phyloP scores from a whole-genome alignment of 208 protist genomes.

The Trypanosoma boissoni region DNA sequence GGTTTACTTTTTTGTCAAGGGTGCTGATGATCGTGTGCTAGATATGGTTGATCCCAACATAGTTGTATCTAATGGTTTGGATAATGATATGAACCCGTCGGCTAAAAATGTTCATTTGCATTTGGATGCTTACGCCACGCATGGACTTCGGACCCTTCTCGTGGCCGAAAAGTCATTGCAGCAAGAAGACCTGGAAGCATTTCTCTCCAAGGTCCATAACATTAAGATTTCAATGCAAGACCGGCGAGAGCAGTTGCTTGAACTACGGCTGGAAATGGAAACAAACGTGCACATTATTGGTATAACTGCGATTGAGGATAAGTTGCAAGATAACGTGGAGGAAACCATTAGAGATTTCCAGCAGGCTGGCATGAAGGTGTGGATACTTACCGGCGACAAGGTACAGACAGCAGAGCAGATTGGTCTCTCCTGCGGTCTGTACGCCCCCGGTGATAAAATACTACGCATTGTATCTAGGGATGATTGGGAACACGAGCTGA shows the following conservation, averaged over 20 bases:
- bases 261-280: slow-evolving; percentile 78
- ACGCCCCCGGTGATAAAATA: slow-evolving; percentile 42
- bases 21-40: slow-evolving; percentile 85
- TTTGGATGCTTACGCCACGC: slow-evolving; percentile 50
- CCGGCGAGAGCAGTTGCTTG: slow-evolving; percentile 44
- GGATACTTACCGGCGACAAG: slow-evolving; percentile 99
- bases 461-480: slow-evolving; percentile 38
- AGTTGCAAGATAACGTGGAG: slow-evolving; percentile 95
- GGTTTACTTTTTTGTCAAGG: slow-evolving; percentile 77
- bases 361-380: slow-evolving; percentile 87
- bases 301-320: slow-evolving; percentile 96
- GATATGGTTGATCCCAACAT: slow-evolving; percentile 23
- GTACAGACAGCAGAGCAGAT: slow-evolving; percentile 97
- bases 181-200: slow-evolving; percentile 33
- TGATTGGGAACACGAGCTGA: slow-evolving; percentile 21
- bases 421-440: slow-evolving; percentile 71
- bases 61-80: not conserved
- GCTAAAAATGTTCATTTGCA: slow-evolving; percentile 12
- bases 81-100: not conserved
- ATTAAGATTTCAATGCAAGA: slow-evolving; percentile 36
- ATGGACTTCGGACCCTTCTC: slow-evolving; percentile 76
- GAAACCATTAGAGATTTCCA: slow-evolving; percentile 79
- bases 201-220: slow-evolving; percentile 27
- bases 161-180: slow-evolving; percentile 61
- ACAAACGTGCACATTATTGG: slow-evolving; percentile 83